Evolutionary conservation across 169 alveolate species (phyloP), one percentile per base, ranked within the genome.

Genomic region (Theileria sp.): DNA sequence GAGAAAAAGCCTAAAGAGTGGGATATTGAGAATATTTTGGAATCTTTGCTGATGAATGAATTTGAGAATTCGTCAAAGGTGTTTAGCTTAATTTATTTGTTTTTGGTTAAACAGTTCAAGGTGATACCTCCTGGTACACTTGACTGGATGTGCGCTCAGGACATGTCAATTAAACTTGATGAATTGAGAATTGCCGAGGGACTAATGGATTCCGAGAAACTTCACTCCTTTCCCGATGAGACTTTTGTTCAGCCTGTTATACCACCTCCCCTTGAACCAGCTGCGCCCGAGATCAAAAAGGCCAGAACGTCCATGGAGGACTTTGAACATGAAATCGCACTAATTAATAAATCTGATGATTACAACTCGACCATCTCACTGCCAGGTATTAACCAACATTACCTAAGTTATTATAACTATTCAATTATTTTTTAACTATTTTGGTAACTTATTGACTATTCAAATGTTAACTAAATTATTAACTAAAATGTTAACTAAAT

Each of bases 121-220:
- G 30, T 36, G 25, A 62, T 44, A 68, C 58, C 26, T 0, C 91
- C 91, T 8, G 91, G 91, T 9, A 85, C 77, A 17, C 25, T 2
- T 32, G 66, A 70, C 17, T 85, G 91, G 91, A 77, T 85, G 87
- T 58, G 64, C n/a, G 80, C 89, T 1, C 89, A 77, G 44, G 89
- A 83, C 36, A 81, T 75, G 30, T 83, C 85, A 12, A 44, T 36
- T 62, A 75, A 68, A 73, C 77, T 83, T 30, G 82, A 83, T 17
- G 71, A 54, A 10, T 50, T 83, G 62, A 34, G 89, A 4, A 69
- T 69, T 32, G 78, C 66, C 4, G 38, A 69, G 36, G 69, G 74
- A 13, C 72, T 83, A 21, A 49, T 44, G 9, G 89, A 83, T 56
- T 77, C 89, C 10, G 86, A 58, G 61, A 83, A 80, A 50, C 30